Conservation (phyloP, 2,329 filamentous ascomycete species). For the Aspergillus quadrilineatus region DNA sequence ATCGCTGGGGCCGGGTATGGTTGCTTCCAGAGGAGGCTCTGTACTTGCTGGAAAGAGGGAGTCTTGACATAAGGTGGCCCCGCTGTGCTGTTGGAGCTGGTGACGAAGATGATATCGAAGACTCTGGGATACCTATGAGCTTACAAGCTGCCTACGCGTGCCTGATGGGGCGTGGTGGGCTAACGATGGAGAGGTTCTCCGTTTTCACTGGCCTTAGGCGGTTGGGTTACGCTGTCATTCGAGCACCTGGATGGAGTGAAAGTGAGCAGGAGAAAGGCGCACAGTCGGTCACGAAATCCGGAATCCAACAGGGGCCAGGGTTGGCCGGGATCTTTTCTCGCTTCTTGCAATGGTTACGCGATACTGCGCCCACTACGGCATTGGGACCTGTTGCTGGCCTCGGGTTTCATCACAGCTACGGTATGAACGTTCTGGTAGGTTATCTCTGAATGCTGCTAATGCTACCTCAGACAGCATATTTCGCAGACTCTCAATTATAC, state of each 20-base stretch:
- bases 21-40: conserved; percentile 88
- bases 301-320: conserved; percentile 22
- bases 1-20: conserved; percentile 69
- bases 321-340: conserved; percentile 32
- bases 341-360: conserved; percentile 37
- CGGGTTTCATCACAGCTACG: conserved; percentile 56
- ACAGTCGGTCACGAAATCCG: neutral
- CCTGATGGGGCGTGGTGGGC: conserved; percentile 66
- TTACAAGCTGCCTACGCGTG: conserved; percentile 86
- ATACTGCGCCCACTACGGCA: conserved; percentile 27
- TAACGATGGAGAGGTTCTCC: conserved; percentile 76
- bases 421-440: conserved; percentile 27
- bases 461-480: conserved; percentile 67
- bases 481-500: conserved; percentile 70
- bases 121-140: conserved; percentile 76
- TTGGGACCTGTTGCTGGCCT: conserved; percentile 53
- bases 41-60: conserved; percentile 84
- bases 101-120: conserved; percentile 46
- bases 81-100: conserved; percentile 32
- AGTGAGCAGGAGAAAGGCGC: conserved; percentile 30
- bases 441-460: conserved; percentile 1
- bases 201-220: conserved; percentile 85
- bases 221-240: conserved; percentile 75
- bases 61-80: conserved; percentile 84
- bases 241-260: conserved; percentile 58